Base-by-base conservation (phyloP, 192 early-diverging fungal species). In the Chytriomyces confervae region DNA sequence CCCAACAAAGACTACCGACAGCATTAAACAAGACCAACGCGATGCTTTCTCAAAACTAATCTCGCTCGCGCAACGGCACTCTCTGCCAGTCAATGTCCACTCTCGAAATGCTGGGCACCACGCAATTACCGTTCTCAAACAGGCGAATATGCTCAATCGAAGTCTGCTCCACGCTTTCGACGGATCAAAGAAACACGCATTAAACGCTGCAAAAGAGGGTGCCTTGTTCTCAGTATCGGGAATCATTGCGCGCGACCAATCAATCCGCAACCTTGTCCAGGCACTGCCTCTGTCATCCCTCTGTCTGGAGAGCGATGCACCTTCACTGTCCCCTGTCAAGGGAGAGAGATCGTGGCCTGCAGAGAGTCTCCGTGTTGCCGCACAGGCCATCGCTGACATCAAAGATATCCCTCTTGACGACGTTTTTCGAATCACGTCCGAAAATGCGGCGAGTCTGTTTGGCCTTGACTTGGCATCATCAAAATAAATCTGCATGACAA, bases 261-360 rank as follows among this genome's bases (percentile, higher is more conserved):
- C 76, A 16, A 45, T 81, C 44, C 76, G 69, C 49, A 80, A 80
- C 46, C 50, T 88, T n/a, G 85, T 79, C 29, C 67, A 69, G 62
- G 62, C 47, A 10, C n/a, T 88, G 50, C 82, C 81, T 5, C 44
- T 86, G 16, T 51, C 70, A 47, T 18, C 45, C 11, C 53, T 88
- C 48, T 78, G 87, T n/a, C 64, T 88, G 61, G 87, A 88, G 64
- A 81, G 79, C 13, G 87, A 88, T 83, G 82, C 87, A 44, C 87
- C 87, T n/a, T 85, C 87, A 1, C 61, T 88, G 51, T 70, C 72
- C 6, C 79, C 80, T 6, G 72, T 76, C 7, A 83, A 83, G 72
- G 79, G 78, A 4, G 81, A 62, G 5, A 45, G 47, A 45, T 77
- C 82, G 18, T 65, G 51, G 60, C 85, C 87, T 3, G 20, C 23